phyloP scores from a whole-genome alignment of 352 stramenopile species.

The Pythium coloratum region DNA sequence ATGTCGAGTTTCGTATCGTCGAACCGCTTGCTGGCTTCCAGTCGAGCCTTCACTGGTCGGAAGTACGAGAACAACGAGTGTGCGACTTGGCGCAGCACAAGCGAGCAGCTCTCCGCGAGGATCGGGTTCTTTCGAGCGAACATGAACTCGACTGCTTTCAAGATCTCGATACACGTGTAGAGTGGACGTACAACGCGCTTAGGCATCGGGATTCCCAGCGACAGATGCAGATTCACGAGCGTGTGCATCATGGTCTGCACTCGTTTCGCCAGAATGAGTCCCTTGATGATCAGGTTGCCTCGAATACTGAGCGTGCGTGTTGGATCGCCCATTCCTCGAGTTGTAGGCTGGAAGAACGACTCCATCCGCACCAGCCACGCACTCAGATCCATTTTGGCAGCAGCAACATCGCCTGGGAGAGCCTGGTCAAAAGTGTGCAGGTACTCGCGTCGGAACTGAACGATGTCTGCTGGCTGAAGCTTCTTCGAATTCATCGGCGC shows the following conservation, averaged over 20 bases:
- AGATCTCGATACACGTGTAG: slow-evolving; percentile 88
- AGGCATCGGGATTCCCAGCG: slow-evolving; percentile 83
- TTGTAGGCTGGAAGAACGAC: slow-evolving; percentile 85
- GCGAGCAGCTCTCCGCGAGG: slow-evolving; percentile 66
- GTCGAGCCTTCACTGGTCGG: slow-evolving; percentile 74
- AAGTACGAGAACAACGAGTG: slow-evolving; percentile 83
- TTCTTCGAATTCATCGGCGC: slow-evolving; percentile 85
- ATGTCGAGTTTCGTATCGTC: slow-evolving; percentile 88
- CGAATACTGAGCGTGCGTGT: slow-evolving; percentile 80
- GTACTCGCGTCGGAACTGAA: slow-evolving; percentile 80
- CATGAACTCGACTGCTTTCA: slow-evolving; percentile 94
- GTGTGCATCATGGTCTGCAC: slow-evolving; percentile 91
- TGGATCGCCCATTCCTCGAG: slow-evolving; percentile 65
- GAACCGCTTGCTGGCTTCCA: slow-evolving; percentile 86
- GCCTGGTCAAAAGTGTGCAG: slow-evolving; percentile 77
- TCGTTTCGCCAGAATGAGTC: slow-evolving; percentile 86
- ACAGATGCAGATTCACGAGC: slow-evolving; percentile 87
- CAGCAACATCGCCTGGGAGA: slow-evolving; percentile 76
- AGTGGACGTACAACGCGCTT: slow-evolving; percentile 84
- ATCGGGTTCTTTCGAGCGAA: slow-evolving; percentile 87
- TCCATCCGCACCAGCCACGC: slow-evolving; percentile 88
- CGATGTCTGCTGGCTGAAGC: slow-evolving; percentile 68
- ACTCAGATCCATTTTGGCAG: slow-evolving; percentile 78
- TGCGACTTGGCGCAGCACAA: slow-evolving; percentile 76
- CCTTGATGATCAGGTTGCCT: slow-evolving; percentile 91